Base-by-base conservation (phyloP, 2,329 filamentous ascomycete species). In the Neonectria hederae region DNA sequence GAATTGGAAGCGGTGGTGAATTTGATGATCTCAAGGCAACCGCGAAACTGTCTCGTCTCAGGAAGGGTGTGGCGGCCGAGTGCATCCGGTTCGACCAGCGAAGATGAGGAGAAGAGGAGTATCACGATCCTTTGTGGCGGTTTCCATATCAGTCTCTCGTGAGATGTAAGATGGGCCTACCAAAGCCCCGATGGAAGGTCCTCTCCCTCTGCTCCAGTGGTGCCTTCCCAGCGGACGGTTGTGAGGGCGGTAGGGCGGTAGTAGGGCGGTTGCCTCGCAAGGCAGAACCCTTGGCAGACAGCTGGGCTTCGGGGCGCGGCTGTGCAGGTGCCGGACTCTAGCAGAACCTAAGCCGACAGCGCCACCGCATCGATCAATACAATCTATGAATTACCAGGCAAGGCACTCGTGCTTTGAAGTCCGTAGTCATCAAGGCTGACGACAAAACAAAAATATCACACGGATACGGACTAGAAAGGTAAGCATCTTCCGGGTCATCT, bases 251-350 rank as follows among this genome's bases (percentile, higher is more conserved):
- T 28, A 28, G 28, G 38, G 38, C 38, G 38, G 38, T 11, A 17
- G 26, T 28, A 28, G 28, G 38, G 38, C 38, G 38, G 38, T 11
- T 51, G 52, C 52, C 59, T 61, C 21, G 30, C 32, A 19, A 62
- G 59, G 59, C 52, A 55, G 59, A 62, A 43, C 35, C 3, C n/a
- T 35, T 30, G 59, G 59, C 59, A 26, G 45, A 62, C 59, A 43
- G 45, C 32, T 17, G 21, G 59, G 59, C 59, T 43, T 19, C 17
- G 24, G 8, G 10, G 24, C 45, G 59, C 46, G 52, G 52, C 52
- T 62, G 52, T 59, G 56, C 52, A 55, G n/a, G n/a, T n/a, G 49
- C 42, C 35, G 26, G 17, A 21, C 38, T 19, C 2, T 17, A 48
- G 45, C 43, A 38, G 48, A 45, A 52, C 35, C 8, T n/a, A 28